A percentile compares a stretch with the other conserved stretches of the same genome.
Conservation (phyloP, 306 rosid species). For the Fragaria iinumae region DNA sequence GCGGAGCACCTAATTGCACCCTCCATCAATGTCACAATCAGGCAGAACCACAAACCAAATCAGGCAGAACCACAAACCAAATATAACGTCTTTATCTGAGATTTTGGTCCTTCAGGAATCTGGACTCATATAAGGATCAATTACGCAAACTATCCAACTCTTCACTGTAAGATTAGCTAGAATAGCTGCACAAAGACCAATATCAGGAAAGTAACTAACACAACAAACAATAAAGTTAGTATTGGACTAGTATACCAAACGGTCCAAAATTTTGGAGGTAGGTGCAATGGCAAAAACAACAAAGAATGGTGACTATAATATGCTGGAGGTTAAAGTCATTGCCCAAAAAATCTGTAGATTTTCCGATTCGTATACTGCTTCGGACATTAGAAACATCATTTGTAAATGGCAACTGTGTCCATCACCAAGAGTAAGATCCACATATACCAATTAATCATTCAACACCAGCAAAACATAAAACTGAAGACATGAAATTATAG, state of each 20-base stretch:
- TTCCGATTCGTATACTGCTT: too few relatives aligned
- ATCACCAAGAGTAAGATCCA: not conserved
- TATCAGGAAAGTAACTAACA: not conserved
- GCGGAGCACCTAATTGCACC: slow-evolving; percentile 56
- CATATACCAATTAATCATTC: too few relatives aligned
- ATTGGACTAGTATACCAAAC: not conserved
- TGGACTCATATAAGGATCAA: not conserved
- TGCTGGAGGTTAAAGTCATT: too few relatives aligned
- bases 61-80: not conserved
- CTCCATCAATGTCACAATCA: slow-evolving; percentile 41
- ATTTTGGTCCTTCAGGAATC: not conserved
- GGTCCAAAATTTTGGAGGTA: not conserved
- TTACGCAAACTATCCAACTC: not conserved
- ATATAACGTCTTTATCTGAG: not conserved
- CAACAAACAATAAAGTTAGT: too few relatives aligned
- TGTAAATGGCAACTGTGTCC: not conserved
- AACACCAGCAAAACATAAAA: too few relatives aligned
- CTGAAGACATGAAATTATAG: not conserved
- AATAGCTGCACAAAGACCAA: not conserved
- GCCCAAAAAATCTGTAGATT: too few relatives aligned
- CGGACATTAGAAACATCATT: not conserved
- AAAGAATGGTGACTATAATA: not conserved
- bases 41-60: not conserved
- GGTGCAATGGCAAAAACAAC: not conserved
- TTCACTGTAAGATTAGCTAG: not conserved